Base-by-base conservation (phyloP, 2,329 filamentous ascomycete species). In the Calycina marina region DNA sequence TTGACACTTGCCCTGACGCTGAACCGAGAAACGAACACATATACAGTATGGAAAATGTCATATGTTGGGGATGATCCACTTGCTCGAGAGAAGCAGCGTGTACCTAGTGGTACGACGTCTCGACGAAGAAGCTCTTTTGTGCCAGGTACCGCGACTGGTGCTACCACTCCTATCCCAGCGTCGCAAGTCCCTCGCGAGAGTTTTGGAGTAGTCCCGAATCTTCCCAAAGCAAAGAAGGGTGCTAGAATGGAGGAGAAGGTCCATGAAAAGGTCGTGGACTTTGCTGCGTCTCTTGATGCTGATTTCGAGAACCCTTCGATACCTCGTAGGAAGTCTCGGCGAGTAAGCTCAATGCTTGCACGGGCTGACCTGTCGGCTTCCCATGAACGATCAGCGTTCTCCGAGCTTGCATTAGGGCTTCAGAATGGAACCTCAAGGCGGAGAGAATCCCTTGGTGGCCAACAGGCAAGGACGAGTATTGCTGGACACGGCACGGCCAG, bases 331-430 rank as follows among this genome's bases (percentile, higher is more conserved):
- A 72, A 71, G 39, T 77, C 72, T 12, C 73, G 90, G 26, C 72
- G 90, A 31, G 79, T 96, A 15, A 98, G 90, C 59, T 96, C 88
- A 11, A 69, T 93, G 57, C 64, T 94, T 32, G 86, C 86, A 11
- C 69, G 88, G 47, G 80, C 82, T 18, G 88, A 94, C 51, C 61
- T 94, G 13, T 88, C 83, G 0, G 77, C 82, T 6, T 90, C 78
- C 11, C 81, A 88, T 42, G 85, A 93, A 44, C 69, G 81, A 46
- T 67, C 76, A 1, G 69, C 76, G n/a, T 92, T 93, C 50, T 69
- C 75, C 16, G 85, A 93, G 30, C 69, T 76, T 38, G 66, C 70
- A 11, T 43, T 40, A 6, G 44, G 41, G 6, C 61, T 61, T 33
- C 61, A 57, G 44, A 61, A 56, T 54, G 52, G 31, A 49, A 18